A percentile compares a stretch with the other conserved stretches of the same genome.
Evolutionary conservation across 2,329 filamentous ascomycete species (phyloP).

Genomic region (Dactylella cylindrospora): DNA sequence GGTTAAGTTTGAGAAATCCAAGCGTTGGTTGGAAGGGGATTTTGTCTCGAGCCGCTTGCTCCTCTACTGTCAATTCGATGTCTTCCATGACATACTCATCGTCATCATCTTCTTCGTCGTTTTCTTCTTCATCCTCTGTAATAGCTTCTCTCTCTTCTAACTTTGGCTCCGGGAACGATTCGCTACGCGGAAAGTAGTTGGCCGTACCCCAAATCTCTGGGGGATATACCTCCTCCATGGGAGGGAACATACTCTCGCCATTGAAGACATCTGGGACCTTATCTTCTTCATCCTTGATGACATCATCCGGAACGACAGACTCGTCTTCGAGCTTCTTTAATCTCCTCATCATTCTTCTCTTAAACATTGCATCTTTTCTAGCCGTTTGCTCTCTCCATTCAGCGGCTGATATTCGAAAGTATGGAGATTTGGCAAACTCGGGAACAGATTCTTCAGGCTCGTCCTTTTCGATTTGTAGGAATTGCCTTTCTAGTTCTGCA

Average conservation of each 20-base stretch:
- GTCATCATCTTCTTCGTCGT: not conserved
- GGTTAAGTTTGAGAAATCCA: not conserved
- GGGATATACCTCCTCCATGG: conserved; percentile 4
- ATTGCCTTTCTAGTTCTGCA: too few species aligned
- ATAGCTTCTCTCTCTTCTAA: too few species aligned
- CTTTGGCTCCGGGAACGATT: not conserved
- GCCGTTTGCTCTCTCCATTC: not conserved
- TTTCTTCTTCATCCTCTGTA: not conserved
- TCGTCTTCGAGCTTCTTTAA: not conserved
- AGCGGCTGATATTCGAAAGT: not conserved
- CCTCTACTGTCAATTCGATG: too few species aligned
- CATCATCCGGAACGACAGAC: not conserved
- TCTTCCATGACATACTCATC: too few species aligned
- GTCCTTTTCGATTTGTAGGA: too few species aligned
- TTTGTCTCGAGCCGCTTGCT: too few species aligned
- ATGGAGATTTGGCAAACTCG: too few species aligned
- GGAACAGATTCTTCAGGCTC: too few species aligned
- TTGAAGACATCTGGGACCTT: conserved; percentile 3
- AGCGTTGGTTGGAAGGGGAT: too few species aligned
- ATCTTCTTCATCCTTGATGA: not conserved
- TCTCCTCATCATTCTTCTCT: not conserved
- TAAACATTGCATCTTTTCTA: not conserved
- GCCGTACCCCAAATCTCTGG: conserved; percentile 4
- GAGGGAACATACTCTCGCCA: conserved; percentile 9
- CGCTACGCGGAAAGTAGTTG: not conserved